Percentiles rank a stretch among this genome's conserved stretches.
These are phyloP conservation scores for Aspergillus diversus DNA, from an alignment of 495 filamentous ascomycete genomes.

Conservation along the genomic window DNA sequence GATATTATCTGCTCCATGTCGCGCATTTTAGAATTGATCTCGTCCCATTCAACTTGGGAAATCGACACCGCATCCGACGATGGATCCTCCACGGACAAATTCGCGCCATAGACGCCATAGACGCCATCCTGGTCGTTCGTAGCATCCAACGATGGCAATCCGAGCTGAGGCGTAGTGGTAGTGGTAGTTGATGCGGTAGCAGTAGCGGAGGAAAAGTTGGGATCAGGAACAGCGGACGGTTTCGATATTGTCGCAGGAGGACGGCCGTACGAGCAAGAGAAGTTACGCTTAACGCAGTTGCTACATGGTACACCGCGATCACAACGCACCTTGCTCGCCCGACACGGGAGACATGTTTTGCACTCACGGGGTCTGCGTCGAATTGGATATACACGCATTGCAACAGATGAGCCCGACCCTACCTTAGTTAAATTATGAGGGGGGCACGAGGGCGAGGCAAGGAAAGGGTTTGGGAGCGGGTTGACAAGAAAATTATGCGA, in stretches of 20 bases:
- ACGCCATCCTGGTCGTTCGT: constrained; percentile 19
- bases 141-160: constrained; percentile 5
- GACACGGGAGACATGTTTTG: constrained; percentile 54
- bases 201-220: constrained; percentile 25
- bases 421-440: constrained; percentile 19
- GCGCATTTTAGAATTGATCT: constrained; percentile 48
- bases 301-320: constrained; percentile 74
- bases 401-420: constrained; percentile 22
- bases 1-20: constrained; percentile 49
- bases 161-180: constrained; percentile 13
- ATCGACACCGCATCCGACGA: constrained; percentile 40
- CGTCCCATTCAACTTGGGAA: constrained; percentile 49
- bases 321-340: constrained; percentile 62
- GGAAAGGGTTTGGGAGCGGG: background rate
- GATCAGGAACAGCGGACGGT: constrained; percentile 22
- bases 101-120: constrained; percentile 22
- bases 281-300: constrained; percentile 73
- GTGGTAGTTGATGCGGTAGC: background rate
- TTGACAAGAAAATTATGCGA: too few relatives aligned
- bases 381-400: constrained; percentile 46
- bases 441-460: constrained; percentile 21
- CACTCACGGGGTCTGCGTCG: constrained; percentile 52
- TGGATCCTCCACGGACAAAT: constrained; percentile 18
- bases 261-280: constrained; percentile 72
- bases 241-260: constrained; percentile 44